Percentiles rank a stretch among this genome's conserved stretches.
Conservation (phyloP, 495 filamentous ascomycete species). For the Podospora anserina region DNA sequence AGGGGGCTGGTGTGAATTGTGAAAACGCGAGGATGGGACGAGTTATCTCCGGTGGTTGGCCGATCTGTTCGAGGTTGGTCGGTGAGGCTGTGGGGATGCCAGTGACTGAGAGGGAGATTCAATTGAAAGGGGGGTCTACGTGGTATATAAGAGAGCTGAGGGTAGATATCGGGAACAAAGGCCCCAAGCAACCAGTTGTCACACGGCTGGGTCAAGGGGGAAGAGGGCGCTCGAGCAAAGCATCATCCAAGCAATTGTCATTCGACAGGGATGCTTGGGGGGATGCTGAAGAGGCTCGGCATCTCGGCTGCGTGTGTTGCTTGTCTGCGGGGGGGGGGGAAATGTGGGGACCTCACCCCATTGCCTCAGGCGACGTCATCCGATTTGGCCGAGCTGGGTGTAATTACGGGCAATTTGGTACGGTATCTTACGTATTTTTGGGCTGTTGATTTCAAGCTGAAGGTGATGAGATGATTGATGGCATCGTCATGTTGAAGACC, state of each 20-base stretch:
- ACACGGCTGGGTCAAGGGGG: neutral
- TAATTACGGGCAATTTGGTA: too few species aligned
- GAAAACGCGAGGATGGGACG: neutral
- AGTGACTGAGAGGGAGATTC: neutral
- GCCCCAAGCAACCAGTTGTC: neutral
- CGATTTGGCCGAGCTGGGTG: neutral
- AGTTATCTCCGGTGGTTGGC: neutral
- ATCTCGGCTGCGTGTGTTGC: neutral
- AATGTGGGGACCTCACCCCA: neutral
- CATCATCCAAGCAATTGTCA: conserved; percentile 5
- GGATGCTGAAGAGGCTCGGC: neutral
- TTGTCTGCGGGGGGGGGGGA: neutral
- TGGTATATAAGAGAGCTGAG: neutral
- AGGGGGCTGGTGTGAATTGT: neutral
- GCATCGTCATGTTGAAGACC: too few species aligned
- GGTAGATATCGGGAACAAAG: neutral
- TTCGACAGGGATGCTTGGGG: neutral
- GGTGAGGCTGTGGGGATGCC: neutral
- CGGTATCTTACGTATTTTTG: too few species aligned
- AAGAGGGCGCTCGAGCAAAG: neutral
- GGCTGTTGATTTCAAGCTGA: too few species aligned
- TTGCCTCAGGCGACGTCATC: conserved; percentile 4
- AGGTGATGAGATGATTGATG: too few species aligned
- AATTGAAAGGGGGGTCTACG: neutral
- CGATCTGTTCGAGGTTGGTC: neutral